phyloP scores from a whole-genome alignment of 176 grass and related monocot genomes.

The Phoenix dactylifera region DNA sequence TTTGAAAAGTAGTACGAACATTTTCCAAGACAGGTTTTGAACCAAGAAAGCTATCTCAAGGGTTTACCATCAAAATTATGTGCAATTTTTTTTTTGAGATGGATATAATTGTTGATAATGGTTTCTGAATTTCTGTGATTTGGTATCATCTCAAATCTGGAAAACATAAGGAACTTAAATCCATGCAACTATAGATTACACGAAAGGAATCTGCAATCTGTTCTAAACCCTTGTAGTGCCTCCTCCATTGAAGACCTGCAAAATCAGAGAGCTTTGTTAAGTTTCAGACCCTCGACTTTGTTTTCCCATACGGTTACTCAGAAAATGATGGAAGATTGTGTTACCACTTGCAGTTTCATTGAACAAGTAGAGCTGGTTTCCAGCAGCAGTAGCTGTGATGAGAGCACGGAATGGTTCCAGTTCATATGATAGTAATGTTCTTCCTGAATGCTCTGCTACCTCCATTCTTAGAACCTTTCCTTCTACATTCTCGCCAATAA shows the following conservation, averaged over 20 bases:
- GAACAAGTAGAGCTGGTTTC: slow-evolving; percentile 90
- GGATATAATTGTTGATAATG: too few relatives aligned
- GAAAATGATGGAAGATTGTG: background rate
- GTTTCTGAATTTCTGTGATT: too few relatives aligned
- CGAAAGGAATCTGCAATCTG: slow-evolving; percentile 80
- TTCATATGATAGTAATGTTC: slow-evolving; percentile 91
- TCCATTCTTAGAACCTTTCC: slow-evolving; percentile 60
- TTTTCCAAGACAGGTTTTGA: too few relatives aligned
- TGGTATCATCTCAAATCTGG: too few relatives aligned
- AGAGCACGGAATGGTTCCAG: slow-evolving; percentile 65
- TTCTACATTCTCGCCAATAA: slow-evolving; percentile 85
- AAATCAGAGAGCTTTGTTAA: background rate
- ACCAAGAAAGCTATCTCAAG: too few relatives aligned
- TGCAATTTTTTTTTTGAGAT: too few relatives aligned
- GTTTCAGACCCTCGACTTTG: background rate
- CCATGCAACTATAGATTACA: slow-evolving; percentile 31
- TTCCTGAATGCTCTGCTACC: slow-evolving; percentile 46
- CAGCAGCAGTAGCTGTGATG: slow-evolving; percentile 85
- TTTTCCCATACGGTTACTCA: background rate
- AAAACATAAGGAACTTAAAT: too few relatives aligned
- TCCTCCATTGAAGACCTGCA: slow-evolving; percentile 95
- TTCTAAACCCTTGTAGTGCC: slow-evolving; percentile 72
- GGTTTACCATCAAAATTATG: too few relatives aligned
- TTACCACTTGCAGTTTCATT: slow-evolving; percentile 79
- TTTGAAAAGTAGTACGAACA: too few relatives aligned